Evolutionary conservation across 1,284 basidiomycete genomes (phyloP).

Genomic region (Ganoderma resinaceum): DNA sequence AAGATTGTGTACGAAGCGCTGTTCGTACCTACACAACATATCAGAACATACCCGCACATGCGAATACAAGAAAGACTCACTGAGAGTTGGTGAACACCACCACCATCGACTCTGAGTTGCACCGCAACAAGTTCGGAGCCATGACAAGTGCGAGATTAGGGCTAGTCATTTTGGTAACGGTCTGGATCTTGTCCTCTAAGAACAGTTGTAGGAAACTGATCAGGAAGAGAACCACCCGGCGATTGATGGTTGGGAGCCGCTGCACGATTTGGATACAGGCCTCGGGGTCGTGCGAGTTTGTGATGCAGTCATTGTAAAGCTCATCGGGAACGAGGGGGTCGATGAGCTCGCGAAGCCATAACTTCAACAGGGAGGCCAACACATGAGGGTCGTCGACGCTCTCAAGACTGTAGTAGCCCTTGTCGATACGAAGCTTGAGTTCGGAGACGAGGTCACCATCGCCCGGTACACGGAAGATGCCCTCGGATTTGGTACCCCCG

Average conservation of each 20-base stretch:
- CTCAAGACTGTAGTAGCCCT: slow-evolving; percentile 89
- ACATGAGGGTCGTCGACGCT: slow-evolving; percentile 89
- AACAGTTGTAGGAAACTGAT: slow-evolving; percentile 92
- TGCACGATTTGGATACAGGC: slow-evolving; percentile 78
- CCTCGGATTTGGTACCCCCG: slow-evolving; percentile 84
- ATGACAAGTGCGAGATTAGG: slow-evolving; percentile 83
- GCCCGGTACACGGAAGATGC: slow-evolving; percentile 91
- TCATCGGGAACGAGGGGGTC: slow-evolving; percentile 89
- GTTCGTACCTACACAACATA: slow-evolving; percentile 74
- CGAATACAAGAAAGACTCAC: slow-evolving; percentile 52
- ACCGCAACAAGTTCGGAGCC: slow-evolving; percentile 88
- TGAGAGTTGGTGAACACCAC: slow-evolving; percentile 89
- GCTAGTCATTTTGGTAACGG: slow-evolving; percentile 86
- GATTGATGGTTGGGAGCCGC: slow-evolving; percentile 82
- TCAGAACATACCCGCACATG: slow-evolving; percentile 21
- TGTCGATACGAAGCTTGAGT: slow-evolving; percentile 87
- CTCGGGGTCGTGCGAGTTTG: slow-evolving; percentile 67
- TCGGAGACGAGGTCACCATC: slow-evolving; percentile 87
- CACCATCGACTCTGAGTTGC: slow-evolving; percentile 82
- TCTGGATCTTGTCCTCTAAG: slow-evolving; percentile 75
- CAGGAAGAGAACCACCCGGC: slow-evolving; percentile 85
- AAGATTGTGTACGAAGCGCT: slow-evolving; percentile 86
- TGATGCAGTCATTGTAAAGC: slow-evolving; percentile 87
- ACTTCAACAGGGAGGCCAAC: slow-evolving; percentile 86
- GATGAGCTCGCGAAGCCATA: slow-evolving; percentile 90